phyloP scores from a whole-genome alignment of 805 yeast species.

The Sugiyamaella americana region DNA sequence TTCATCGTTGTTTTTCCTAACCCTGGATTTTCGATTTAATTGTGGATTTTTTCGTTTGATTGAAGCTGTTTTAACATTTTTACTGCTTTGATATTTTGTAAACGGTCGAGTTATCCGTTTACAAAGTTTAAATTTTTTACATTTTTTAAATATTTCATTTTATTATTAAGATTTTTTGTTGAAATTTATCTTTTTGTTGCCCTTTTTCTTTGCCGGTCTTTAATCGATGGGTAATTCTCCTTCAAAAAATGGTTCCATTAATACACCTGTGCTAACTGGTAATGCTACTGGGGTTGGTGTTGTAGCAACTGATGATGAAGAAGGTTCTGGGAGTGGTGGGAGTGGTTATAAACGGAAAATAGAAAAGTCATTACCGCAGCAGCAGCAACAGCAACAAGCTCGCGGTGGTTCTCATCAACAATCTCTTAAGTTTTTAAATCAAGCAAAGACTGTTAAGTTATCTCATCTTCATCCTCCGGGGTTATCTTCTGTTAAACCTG shows the following conservation, averaged over 20 bases:
- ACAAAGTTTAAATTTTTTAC: neutral
- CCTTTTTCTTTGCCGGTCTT: neutral
- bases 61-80: neutral
- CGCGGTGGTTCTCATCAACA: neutral
- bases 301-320: conserved; percentile 14
- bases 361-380: no score
- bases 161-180: neutral
- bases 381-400: neutral
- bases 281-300: conserved; percentile 26
- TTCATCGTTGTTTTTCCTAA: neutral
- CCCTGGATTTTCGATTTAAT: neutral
- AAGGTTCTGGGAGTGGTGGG: conserved; percentile 23
- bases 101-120: neutral
- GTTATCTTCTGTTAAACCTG: neutral
- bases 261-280: conserved; percentile 21
- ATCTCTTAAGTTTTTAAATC: neutral
- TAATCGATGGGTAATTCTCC: conserved; percentile 33
- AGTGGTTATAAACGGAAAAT: neutral
- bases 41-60: neutral
- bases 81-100: neutral
- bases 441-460: neutral
- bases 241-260: conserved; percentile 34
- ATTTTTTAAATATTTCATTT: neutral
- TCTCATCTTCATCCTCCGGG: neutral
- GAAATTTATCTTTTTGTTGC: neutral